Evolutionary conservation across 805 yeast genomes (phyloP), one percentile per base, ranked within the genome.

Genomic region (Saturnispora bothae): DNA sequence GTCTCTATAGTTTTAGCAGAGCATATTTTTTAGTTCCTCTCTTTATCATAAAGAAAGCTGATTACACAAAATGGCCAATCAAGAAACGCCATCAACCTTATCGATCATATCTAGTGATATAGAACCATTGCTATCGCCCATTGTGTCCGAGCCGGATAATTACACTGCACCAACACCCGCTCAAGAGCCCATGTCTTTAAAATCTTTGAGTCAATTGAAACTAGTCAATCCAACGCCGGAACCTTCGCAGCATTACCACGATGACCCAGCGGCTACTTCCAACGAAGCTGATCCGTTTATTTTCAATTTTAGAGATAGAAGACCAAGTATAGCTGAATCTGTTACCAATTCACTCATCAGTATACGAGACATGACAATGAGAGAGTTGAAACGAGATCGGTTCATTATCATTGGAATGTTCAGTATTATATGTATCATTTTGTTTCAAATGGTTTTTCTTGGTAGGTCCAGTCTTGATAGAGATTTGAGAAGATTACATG

Each of bases 401-500:
- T 66, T 76, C 40, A 31, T 49, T 4, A 34, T 42, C 12, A 39
- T 48, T 16, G 43, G 41, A 6, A 32, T 48, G 3, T 48, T 48
- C 28, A 57, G 69, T 54, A 61, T 68, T 47, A 65, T 68, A 43
- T 59, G 68, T 33, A 52, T 63, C 17, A 82, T 83, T 1, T 43
- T 75, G 2, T 75, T 82, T 52, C 73, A 82, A 29, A 62, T 83
- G 35, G 73, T 79, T 0, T 86, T 86, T 53, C 63, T 85, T 13
- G 96, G 95, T 2, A 59, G 95, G 41, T 83, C 96, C 1, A 83
- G 95, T 2, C 61, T 84, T 15, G 74, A 81, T 35, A 63, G 95
- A 46, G 96, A 88, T 56, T 73, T 82, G 49, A 69, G 89, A 48
- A 61, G 95, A 35, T 56, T 83, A 46, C 83, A 84, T 57, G 76